Evolutionary conservation across 257 asterid genomes (phyloP).

Genomic region (Buddleja alternifolia): DNA sequence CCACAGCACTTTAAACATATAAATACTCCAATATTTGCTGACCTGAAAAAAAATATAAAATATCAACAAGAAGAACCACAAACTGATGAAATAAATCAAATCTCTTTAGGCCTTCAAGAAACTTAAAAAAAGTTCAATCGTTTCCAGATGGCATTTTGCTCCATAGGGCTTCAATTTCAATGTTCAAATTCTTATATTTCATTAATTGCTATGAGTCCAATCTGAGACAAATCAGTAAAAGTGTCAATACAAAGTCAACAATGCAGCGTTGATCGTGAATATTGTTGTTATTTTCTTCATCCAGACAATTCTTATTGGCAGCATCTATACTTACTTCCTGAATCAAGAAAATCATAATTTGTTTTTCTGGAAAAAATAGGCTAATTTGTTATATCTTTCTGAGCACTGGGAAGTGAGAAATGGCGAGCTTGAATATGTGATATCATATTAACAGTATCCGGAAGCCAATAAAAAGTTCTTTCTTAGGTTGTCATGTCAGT

Average conservation of each 20-base stretch:
- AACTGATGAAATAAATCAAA: slow-evolving; percentile 4
- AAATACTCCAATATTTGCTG: slow-evolving; percentile 95
- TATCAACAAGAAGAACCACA: slow-evolving; percentile 1
- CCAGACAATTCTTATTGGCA: not conserved
- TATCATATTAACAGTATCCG: not conserved
- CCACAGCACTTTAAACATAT: slow-evolving; percentile 98
- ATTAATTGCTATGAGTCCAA: not conserved
- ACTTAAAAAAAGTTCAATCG: not conserved
- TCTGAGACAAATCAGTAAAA: not conserved
- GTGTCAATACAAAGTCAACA: not conserved
- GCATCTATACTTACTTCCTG: not conserved
- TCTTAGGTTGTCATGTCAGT: not conserved
- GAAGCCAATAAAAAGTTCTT: not conserved
- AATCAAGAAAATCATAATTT: not conserved
- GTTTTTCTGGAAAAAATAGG: not conserved
- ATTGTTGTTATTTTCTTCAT: not conserved
- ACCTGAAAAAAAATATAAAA: slow-evolving; percentile 52
- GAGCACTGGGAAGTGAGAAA: not conserved
- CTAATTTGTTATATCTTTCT: not conserved
- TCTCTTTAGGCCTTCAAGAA: slow-evolving; percentile 10
- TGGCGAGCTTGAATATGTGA: not conserved
- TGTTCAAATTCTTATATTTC: slow-evolving; percentile 3
- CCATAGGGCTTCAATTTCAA: not conserved
- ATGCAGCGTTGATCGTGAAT: too few species aligned
- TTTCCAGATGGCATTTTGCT: not conserved